phyloP scores from a whole-genome alignment of 306 rosid species.

The Datisca glomerata region DNA sequence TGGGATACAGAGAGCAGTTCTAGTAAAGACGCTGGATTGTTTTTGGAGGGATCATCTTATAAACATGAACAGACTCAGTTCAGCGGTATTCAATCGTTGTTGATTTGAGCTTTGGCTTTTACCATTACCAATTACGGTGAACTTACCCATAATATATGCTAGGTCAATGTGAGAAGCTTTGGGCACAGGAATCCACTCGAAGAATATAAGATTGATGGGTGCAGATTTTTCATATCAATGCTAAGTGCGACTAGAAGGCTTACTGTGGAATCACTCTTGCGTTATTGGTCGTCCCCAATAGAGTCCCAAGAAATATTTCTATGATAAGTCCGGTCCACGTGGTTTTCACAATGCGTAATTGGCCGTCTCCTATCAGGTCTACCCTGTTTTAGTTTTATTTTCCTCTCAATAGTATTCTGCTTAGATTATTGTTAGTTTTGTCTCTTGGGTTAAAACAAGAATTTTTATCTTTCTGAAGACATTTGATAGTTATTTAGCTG shows the following conservation, averaged over 20 bases:
- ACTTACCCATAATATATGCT: conserved; percentile 30
- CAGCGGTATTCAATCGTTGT: conserved; percentile 53
- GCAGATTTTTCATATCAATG: conserved; percentile 94
- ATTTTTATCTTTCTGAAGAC: too few species aligned
- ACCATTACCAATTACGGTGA: conserved; percentile 6
- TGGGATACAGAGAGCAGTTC: conserved; percentile 78
- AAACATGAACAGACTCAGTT: conserved; percentile 93
- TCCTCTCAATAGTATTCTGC: too few species aligned
- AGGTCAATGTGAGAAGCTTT: conserved; percentile 91
- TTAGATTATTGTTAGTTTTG: too few species aligned
- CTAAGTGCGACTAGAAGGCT: conserved; percentile 90
- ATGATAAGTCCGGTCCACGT: conserved; percentile 14
- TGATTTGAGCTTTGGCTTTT: conserved; percentile 8
- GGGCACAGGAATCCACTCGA: conserved; percentile 98
- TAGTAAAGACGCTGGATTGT: conserved; percentile 85
- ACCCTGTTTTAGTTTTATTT: too few species aligned
- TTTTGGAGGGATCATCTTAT: conserved; percentile 98
- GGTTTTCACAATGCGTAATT: background rate
- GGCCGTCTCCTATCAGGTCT: too few species aligned
- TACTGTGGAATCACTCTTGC: conserved; percentile 83
- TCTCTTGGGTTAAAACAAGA: too few species aligned
- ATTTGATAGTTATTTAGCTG: too few species aligned
- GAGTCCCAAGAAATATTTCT: conserved; percentile 57
- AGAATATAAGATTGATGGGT: conserved; percentile 96
- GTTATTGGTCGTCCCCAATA: conserved; percentile 85